A percentile compares a stretch with the other conserved stretches of the same genome.
Evolutionary conservation across 2,329 filamentous ascomycete species (phyloP).

Genomic region (Paraphoma sp.): DNA sequence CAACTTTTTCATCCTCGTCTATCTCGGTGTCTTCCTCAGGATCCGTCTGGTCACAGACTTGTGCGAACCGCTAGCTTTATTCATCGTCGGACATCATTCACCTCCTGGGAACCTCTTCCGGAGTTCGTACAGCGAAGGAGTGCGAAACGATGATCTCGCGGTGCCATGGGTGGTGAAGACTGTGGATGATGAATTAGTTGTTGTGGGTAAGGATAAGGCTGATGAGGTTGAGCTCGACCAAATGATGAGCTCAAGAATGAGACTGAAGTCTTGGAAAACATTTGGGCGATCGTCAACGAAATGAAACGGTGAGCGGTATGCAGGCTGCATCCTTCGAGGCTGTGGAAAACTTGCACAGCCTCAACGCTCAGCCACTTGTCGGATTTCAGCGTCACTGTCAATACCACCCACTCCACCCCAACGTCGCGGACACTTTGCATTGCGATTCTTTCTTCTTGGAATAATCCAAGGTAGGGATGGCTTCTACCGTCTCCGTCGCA

Average conservation of each 20-base stretch:
- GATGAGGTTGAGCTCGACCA: background rate
- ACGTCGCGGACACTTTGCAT: too few relatives aligned
- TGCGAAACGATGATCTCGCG: background rate
- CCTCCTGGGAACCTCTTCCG: background rate
- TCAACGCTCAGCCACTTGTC: too few relatives aligned
- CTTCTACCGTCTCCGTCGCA: background rate
- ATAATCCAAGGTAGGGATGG: too few relatives aligned
- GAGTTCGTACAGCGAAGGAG: background rate
- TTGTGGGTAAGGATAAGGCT: background rate
- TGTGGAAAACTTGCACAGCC: too few relatives aligned
- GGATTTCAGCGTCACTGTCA: too few relatives aligned
- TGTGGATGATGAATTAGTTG: background rate
- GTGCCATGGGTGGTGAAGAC: background rate
- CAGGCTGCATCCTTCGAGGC: too few relatives aligned
- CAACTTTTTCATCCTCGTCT: slow-evolving; percentile 12
- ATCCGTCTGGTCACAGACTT: slow-evolving; percentile 11
- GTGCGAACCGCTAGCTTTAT: slow-evolving; percentile 10
- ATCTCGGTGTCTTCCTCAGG: slow-evolving; percentile 5
- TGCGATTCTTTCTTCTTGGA: too few relatives aligned
- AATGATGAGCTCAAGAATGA: background rate
- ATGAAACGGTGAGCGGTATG: too few relatives aligned
- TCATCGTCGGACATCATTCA: slow-evolving; percentile 10
- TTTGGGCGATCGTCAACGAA: too few relatives aligned
- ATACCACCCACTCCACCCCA: too few relatives aligned
- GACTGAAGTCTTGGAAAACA: background rate